A percentile compares a stretch with the other conserved stretches of the same genome.
Conservation (phyloP, 2,329 filamentous ascomycete species). For the Teratosphaeria zuluensis region DNA sequence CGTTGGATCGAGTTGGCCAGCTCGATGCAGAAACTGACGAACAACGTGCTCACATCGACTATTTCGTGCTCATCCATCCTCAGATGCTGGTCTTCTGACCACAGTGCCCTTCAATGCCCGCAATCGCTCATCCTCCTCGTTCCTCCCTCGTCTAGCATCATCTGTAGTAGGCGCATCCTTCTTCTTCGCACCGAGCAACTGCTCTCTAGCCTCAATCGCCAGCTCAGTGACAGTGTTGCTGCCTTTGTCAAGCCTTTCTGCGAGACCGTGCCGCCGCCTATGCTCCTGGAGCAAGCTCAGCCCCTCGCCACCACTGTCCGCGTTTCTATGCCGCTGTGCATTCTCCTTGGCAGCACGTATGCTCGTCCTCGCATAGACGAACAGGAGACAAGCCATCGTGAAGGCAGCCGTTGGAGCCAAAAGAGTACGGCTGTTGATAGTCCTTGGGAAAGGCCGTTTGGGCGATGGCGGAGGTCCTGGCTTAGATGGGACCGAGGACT, state of each 20-base stretch:
- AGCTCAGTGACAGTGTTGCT: constrained; percentile 24
- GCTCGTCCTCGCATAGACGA: constrained; percentile 53
- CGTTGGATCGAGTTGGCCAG: too few species aligned
- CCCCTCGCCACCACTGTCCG: constrained; percentile 45
- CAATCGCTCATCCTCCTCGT: constrained; percentile 29
- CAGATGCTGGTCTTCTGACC: background rate
- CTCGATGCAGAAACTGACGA: too few species aligned
- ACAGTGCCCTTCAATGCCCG: constrained; percentile 27
- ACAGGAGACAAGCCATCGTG: constrained; percentile 51
- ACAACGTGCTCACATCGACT: too few species aligned
- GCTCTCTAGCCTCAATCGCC: constrained; percentile 11
- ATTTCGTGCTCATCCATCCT: background rate
- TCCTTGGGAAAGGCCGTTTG: constrained; percentile 20
- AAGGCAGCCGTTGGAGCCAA: constrained; percentile 54
- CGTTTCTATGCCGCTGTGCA: constrained; percentile 49
- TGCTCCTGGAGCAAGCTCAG: constrained; percentile 44
- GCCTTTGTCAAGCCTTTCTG: constrained; percentile 36
- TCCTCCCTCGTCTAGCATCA: constrained; percentile 13
- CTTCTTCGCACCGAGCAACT: constrained; percentile 18
- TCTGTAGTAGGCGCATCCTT: constrained; percentile 11
- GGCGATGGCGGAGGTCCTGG: constrained; percentile 26
- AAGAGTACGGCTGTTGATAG: constrained; percentile 33
- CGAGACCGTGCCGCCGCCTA: constrained; percentile 42
- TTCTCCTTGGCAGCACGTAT: constrained; percentile 59
- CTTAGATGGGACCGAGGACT: constrained; percentile 26